Base-by-base conservation (phyloP, 1,139 yeast genomes). In the Blastobotrys indianensis region DNA sequence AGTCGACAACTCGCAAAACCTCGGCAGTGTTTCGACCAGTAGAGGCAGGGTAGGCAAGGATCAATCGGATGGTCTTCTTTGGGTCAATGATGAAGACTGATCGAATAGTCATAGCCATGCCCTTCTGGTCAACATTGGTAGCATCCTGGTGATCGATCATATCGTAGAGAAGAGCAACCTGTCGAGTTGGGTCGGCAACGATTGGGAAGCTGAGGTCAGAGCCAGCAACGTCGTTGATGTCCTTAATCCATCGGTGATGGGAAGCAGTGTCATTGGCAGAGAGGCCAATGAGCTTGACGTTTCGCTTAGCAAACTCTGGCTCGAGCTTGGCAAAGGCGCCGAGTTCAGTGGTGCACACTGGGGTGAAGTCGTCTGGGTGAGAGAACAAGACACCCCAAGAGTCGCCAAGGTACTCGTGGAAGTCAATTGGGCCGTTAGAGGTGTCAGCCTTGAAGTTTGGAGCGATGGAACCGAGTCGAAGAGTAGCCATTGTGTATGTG, bases 11-110 rank as follows among this genome's bases (percentile, higher is more conserved):
- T 66, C 95, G 76, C 62, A 85, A 75, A 33, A 85, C 85, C 69
- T 85, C 95, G 52, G 94, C 92, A 41, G 94, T 81, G 77, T 85
- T 85, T 71, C 95, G 77, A 59, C 95, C 94, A 41, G 87, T 80
- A 32, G 90, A 81, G 48, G 94, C 88, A 43, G 94, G 95, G 71
- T 85, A 85, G 35, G 88, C 68, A 65, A 85, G 69, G 52, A 77
- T 81, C 60, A 85, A 74, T 64, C 94, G 75, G 57, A 85, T 75
- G 57, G 76, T 82, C 74, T 84, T 83, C 57, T 71, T 68, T 57
- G 94, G 92, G 68, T 85, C 94, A 65, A 85, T 84, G 61, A 85
- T 74, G 69, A 82, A 85, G 44, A 85, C 94, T 13, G 92, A 82
- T 68, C 95, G 76, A 62, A 85, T 82, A 49, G 94, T 85, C 60